Percentiles rank a stretch among this genome's conserved stretches.
phyloP scores from a whole-genome alignment of 2,329 filamentous ascomycete species.

The Parasarocladium wereldwijsianum region DNA sequence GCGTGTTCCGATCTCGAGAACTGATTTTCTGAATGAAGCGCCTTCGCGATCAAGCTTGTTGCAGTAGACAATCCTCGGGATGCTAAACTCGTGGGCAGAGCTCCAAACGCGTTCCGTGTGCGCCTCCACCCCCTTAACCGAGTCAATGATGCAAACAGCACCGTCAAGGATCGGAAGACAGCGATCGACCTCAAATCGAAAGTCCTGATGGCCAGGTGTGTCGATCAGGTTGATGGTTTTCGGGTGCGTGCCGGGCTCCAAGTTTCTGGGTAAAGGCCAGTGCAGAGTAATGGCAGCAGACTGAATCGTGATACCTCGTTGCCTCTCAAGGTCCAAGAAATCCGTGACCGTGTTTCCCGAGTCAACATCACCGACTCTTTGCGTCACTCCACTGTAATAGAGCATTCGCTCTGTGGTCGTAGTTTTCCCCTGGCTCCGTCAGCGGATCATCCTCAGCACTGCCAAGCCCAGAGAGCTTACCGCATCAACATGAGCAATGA shows the following conservation, averaged over 20 bases:
- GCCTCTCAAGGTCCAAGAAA: conserved; percentile 83
- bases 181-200: conserved; percentile 88
- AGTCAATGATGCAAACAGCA: conserved; percentile 84
- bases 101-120: conserved; percentile 95
- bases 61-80: conserved; percentile 66
- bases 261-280: conserved; percentile 55
- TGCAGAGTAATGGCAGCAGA: conserved; percentile 91
- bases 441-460: neutral
- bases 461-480: conserved; percentile 20
- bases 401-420: conserved; percentile 99
- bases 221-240: conserved; percentile 86
- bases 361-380: conserved; percentile 86
- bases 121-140: conserved; percentile 86
- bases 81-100: conserved; percentile 72
- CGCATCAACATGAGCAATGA: conserved; percentile 97
- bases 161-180: conserved; percentile 81
- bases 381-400: conserved; percentile 83
- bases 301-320: conserved; percentile 92
- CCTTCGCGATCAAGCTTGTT: conserved; percentile 71
- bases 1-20: conserved; percentile 70
- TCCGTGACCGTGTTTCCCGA: conserved; percentile 95
- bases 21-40: conserved; percentile 66
- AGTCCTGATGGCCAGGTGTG: conserved; percentile 92
- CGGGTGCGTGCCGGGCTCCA: conserved; percentile 23
- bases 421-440: conserved; percentile 58